A percentile compares a stretch with the other conserved stretches of the same genome.
These are phyloP conservation scores for Diaporthe ampelina DNA, from an alignment of 2,329 filamentous ascomycete species.

Conservation along the genomic window DNA sequence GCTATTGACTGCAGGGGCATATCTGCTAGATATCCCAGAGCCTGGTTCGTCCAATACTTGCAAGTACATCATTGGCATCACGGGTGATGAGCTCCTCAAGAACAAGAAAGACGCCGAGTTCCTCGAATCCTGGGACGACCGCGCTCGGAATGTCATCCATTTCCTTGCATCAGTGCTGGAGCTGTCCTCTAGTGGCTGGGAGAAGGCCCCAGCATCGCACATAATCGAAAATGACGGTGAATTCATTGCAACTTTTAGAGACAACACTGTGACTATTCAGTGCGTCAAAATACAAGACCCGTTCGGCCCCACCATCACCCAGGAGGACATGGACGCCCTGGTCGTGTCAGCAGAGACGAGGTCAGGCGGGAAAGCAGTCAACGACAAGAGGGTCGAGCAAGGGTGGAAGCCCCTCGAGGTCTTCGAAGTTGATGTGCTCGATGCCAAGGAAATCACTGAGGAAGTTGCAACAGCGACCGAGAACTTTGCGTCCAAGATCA, in stretches of 20 bases:
- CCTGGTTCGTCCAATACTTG: conserved; percentile 57
- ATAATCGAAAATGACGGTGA: conserved; percentile 56
- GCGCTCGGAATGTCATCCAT: conserved; percentile 76
- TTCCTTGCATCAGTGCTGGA: conserved; percentile 79
- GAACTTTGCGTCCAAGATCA: conserved; percentile 86
- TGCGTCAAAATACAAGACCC: conserved; percentile 90
- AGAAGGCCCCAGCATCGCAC: conserved; percentile 55
- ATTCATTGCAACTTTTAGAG: conserved; percentile 70
- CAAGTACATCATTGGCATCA: conserved; percentile 85
- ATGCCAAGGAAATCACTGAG: conserved; percentile 71
- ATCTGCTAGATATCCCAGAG: conserved; percentile 73
- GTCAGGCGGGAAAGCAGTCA: conserved; percentile 86
- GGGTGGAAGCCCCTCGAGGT: conserved; percentile 83
- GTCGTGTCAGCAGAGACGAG: conserved; percentile 92
- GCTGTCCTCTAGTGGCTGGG: conserved; percentile 58
- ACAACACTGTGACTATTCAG: conserved; percentile 74
- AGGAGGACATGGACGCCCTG: conserved; percentile 82
- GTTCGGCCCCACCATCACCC: conserved; percentile 91
- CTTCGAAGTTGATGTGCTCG: conserved; percentile 91
- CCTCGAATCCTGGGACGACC: conserved; percentile 83
- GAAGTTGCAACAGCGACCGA: conserved; percentile 59
- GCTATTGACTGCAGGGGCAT: conserved; percentile 87
- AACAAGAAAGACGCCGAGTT: conserved; percentile 91
- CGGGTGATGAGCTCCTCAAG: conserved; percentile 85
- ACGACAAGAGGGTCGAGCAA: conserved; percentile 81